Percentiles rank a stretch among this genome's conserved stretches.
phyloP scores from a whole-genome alignment of 1,139 yeast species.

The Geotrichum bryndzae region DNA sequence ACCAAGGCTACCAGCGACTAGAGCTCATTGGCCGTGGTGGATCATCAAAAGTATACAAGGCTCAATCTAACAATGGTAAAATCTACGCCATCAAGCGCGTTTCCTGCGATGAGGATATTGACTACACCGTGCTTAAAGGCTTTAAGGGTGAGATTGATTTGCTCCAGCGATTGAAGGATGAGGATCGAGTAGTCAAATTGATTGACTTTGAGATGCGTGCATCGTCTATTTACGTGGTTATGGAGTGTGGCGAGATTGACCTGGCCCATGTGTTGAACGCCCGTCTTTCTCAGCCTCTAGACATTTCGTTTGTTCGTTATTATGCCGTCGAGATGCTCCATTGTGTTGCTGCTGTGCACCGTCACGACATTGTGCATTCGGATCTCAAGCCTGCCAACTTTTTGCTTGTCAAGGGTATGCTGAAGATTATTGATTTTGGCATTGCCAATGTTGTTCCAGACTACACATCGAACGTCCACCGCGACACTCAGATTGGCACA shows the following conservation, averaged over 20 bases:
- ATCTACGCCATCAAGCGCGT: constrained; percentile 81
- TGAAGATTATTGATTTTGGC: constrained; percentile 92
- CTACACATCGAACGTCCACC: constrained; percentile 80
- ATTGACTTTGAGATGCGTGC: constrained; percentile 66
- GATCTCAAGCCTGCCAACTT: constrained; percentile 96
- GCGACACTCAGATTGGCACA: constrained; percentile 91
- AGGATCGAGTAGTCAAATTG: constrained; percentile 70
- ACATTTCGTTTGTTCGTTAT: constrained; percentile 71
- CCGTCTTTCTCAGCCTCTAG: constrained; percentile 49
- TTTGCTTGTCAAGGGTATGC: constrained; percentile 72
- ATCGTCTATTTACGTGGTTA: constrained; percentile 62
- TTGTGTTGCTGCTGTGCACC: constrained; percentile 85
- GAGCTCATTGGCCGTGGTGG: constrained; percentile 91
- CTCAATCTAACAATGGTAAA: constrained; percentile 48
- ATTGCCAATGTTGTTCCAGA: constrained; percentile 93
- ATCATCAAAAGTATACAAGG: constrained; percentile 85
- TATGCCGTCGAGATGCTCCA: constrained; percentile 74
- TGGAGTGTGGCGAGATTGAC: constrained; percentile 96
- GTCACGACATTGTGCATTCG: constrained; percentile 84
- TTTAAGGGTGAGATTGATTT: constrained; percentile 88
- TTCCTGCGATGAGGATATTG: constrained; percentile 65
- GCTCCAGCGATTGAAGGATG: constrained; percentile 52
- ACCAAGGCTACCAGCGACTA: constrained; percentile 60
- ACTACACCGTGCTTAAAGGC: constrained; percentile 63
- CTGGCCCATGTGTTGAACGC: constrained; percentile 73